Evolutionary conservation across 345 rosid genomes (phyloP), one percentile per base, ranked within the genome.

Genomic region (Tarenaya hassleriana): DNA sequence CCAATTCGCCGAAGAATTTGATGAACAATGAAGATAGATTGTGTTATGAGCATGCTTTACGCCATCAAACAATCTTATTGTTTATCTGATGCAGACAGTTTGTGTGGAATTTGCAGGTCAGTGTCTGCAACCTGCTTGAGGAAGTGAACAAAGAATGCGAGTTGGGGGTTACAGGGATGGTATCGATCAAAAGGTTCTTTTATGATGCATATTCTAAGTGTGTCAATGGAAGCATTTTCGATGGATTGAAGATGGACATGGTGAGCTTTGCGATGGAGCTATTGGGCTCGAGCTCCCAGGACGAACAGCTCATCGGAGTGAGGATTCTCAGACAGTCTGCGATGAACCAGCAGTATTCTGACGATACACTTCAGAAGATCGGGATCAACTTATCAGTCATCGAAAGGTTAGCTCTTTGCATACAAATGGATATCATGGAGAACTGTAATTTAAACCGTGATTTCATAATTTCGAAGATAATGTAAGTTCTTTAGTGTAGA

Each of bases 211-310:
- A 84, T 63, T 87, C 96, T 0, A 82, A 70, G 59, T 86, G 85
- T 38, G 73, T 90, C 42, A 73, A 82, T 24, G 94, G 96, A 27
- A 84, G 91, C 61, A 81, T 90, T 49, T 86, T 90, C 41, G 97
- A 86, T 40, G 92, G 97, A 16, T 62, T 86, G 70, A 79, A 77
- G 63, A 90, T 90, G 97, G 96, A 90, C 61, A 68, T 86, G 78
- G 85, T 82, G 18, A 71, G 68, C 43, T 87, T 90, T 54, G 80
- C 78, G 8, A 81, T 74, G 75, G 97, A 90, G 37, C 78, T 84
- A 4, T 56, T 86, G 71, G 64, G 53, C 21, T 90, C 97, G 0
- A 83, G 34, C 38, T 86, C 83, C 33, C 77, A 82, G 0, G 94
- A 90, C 38, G 96, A 90, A 66, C 95, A 90, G 72, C 86, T 86